phyloP scores from a whole-genome alignment of 441 rosid species.

The Populus hybrid region DNA sequence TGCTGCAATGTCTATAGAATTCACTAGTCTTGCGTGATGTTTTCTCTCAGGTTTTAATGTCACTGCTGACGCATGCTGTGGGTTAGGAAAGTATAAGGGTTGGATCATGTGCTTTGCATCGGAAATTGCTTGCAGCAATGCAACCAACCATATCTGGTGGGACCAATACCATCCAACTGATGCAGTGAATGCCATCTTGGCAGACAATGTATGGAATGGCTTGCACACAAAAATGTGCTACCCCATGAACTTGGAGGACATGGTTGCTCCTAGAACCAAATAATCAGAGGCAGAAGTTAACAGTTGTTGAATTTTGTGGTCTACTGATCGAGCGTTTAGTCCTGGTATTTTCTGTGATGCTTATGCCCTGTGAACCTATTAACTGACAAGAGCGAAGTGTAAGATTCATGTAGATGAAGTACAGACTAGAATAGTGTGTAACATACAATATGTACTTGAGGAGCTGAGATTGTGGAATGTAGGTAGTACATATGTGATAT shows the following conservation, averaged over 20 bases:
- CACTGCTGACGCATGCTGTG: constrained; percentile 83
- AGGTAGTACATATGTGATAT: not conserved
- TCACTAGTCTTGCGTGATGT: not conserved
- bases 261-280: constrained; percentile 29
- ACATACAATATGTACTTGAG: not conserved
- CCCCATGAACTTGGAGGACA: constrained; percentile 59
- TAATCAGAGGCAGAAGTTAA: constrained; percentile 1
- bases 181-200: constrained; percentile 73
- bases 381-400: not conserved
- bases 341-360: not conserved
- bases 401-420: not conserved
- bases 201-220: constrained; percentile 84
- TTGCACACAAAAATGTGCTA: constrained; percentile 74
- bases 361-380: not conserved
- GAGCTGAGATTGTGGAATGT: not conserved
- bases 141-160: constrained; percentile 80
- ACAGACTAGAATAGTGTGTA: not conserved
- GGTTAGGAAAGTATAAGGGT: constrained; percentile 74
- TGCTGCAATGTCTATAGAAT: not conserved
- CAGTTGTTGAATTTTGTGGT: not conserved
- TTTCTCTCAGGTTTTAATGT: constrained; percentile 57
- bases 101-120: constrained; percentile 78
- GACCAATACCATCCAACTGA: constrained; percentile 93
- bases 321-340: not conserved
- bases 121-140: constrained; percentile 74